Conservation (phyloP, 805 yeast species). For the Kluyveromyces lactis region DNA sequence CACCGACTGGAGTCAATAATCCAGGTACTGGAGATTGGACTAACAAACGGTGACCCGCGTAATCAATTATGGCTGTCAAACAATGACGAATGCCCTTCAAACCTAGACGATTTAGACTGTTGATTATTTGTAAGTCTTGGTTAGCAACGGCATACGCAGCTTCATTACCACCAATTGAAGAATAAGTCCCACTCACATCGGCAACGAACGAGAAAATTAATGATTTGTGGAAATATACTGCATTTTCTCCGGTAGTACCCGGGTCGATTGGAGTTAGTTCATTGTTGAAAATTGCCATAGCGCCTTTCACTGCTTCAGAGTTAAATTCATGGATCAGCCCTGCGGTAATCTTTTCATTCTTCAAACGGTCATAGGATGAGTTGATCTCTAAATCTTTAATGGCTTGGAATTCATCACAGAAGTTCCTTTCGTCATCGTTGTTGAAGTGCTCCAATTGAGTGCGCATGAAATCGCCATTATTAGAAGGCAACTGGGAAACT, state of each 20-base stretch:
- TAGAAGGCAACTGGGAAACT: constrained; percentile 23
- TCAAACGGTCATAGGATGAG: constrained; percentile 54
- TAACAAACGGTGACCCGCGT: constrained; percentile 76
- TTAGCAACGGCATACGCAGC: constrained; percentile 76
- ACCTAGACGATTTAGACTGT: constrained; percentile 58
- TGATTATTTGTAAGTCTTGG: constrained; percentile 72
- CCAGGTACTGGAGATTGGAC: constrained; percentile 98
- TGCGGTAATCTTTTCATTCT: constrained; percentile 67
- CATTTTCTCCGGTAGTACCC: constrained; percentile 51
- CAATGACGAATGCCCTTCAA: constrained; percentile 56
- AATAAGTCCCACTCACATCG: constrained; percentile 51
- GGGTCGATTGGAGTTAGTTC: constrained; percentile 75
- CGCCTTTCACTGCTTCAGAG: constrained; percentile 67
- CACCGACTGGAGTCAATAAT: constrained; percentile 34
- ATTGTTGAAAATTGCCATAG: constrained; percentile 65
- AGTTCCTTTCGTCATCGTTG: constrained; percentile 49
- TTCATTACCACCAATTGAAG: constrained; percentile 64
- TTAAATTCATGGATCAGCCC: constrained; percentile 72
- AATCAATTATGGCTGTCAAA: constrained; percentile 82
- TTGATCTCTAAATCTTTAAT: constrained; percentile 60
- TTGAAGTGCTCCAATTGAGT: constrained; percentile 37
- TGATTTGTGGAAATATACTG: constrained; percentile 69
- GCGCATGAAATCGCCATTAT: constrained; percentile 49
- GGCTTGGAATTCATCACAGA: constrained; percentile 88
- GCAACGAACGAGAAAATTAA: constrained; percentile 79